These are phyloP conservation scores for Penicillium psychrofluorescens DNA, from an alignment of 495 filamentous ascomycete genomes.

Conservation along the genomic window DNA sequence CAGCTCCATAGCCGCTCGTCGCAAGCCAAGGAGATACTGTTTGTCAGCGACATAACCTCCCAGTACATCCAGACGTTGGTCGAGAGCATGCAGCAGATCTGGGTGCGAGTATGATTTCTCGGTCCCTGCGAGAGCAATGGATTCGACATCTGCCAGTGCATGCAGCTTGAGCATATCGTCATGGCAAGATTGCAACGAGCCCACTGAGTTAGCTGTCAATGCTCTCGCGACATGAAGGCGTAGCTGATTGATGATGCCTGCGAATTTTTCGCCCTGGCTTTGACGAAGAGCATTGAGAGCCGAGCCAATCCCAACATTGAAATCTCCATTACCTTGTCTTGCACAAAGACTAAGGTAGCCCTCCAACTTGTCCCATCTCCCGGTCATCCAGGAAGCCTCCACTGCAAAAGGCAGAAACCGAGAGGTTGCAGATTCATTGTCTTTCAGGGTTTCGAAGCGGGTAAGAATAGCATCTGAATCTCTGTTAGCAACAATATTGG, in stretches of 20 bases:
- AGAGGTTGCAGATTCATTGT: slow-evolving; percentile 41
- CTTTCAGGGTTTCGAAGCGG: slow-evolving; percentile 69
- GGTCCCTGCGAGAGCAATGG: slow-evolving; percentile 51
- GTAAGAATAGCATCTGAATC: slow-evolving; percentile 69
- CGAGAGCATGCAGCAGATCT: slow-evolving; percentile 51
- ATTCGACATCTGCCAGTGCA: slow-evolving; percentile 78
- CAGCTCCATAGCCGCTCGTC: slow-evolving; percentile 78
- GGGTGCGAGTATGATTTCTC: slow-evolving; percentile 21
- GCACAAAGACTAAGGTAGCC: slow-evolving; percentile 53
- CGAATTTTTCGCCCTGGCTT: slow-evolving; percentile 47
- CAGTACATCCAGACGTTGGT: slow-evolving; percentile 71
- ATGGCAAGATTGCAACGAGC: slow-evolving; percentile 75
- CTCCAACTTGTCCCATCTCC: slow-evolving; percentile 69
- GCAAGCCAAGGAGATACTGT: slow-evolving; percentile 85
- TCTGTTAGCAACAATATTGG: too few species aligned
- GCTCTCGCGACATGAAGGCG: slow-evolving; percentile 64
- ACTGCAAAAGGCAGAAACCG: slow-evolving; percentile 70
- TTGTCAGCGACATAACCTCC: slow-evolving; percentile 86
- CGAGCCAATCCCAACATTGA: slow-evolving; percentile 73
- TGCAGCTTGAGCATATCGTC: slow-evolving; percentile 78
- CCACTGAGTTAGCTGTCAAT: slow-evolving; percentile 64
- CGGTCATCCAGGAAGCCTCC: slow-evolving; percentile 86
- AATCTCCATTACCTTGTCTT: slow-evolving; percentile 55
- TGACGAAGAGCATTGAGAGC: slow-evolving; percentile 60
- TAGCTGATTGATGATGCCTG: slow-evolving; percentile 50